Percentiles rank a stretch among this genome's conserved stretches.
These are phyloP conservation scores for Cercophora samala DNA, from an alignment of 495 filamentous ascomycete species.

Conservation along the genomic window DNA sequence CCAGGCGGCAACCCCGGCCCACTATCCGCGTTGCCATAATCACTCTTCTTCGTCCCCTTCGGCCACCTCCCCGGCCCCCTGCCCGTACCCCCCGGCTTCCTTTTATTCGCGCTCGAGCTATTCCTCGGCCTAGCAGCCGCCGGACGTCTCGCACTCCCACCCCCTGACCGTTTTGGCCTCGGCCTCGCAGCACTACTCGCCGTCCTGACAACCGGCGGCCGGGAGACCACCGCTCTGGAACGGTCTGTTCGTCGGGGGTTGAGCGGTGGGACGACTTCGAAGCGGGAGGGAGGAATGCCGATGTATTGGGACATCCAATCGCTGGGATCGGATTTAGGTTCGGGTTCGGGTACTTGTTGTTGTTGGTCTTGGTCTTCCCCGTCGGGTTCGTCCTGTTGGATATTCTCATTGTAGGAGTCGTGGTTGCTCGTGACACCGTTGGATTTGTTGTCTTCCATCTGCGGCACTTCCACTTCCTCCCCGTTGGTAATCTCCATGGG, in stretches of 20 bases:
- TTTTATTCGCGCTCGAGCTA: conserved; percentile 31
- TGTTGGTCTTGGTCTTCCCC: conserved; percentile 36
- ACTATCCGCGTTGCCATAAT: conserved; percentile 55
- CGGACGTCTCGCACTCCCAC: conserved; percentile 24
- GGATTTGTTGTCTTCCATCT: conserved; percentile 17
- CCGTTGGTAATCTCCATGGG: not conserved
- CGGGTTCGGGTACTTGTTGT: conserved; percentile 13
- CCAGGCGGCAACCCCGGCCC: conserved; percentile 53
- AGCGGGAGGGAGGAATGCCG: conserved; percentile 71
- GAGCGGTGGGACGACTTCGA: conserved; percentile 80
- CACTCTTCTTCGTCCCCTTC: conserved; percentile 55
- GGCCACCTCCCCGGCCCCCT: conserved; percentile 52
- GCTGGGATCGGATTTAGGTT: conserved; percentile 15
- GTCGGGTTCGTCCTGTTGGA: conserved; percentile 22
- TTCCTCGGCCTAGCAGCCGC: conserved; percentile 32
- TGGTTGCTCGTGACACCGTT: conserved; percentile 27
- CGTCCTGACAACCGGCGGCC: conserved; percentile 33
- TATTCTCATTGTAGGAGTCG: conserved; percentile 27
- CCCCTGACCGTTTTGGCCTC: conserved; percentile 25
- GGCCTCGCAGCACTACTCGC: conserved; percentile 28
- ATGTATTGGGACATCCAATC: conserved; percentile 43
- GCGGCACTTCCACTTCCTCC: not conserved
- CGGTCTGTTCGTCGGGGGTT: conserved; percentile 33
- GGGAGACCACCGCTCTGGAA: conserved; percentile 29
- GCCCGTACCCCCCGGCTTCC: conserved; percentile 53